Percentiles rank a stretch among this genome's conserved stretches.
Evolutionary conservation across 306 rosid genomes (phyloP).

Genomic region (Pachyrhizus erosus): DNA sequence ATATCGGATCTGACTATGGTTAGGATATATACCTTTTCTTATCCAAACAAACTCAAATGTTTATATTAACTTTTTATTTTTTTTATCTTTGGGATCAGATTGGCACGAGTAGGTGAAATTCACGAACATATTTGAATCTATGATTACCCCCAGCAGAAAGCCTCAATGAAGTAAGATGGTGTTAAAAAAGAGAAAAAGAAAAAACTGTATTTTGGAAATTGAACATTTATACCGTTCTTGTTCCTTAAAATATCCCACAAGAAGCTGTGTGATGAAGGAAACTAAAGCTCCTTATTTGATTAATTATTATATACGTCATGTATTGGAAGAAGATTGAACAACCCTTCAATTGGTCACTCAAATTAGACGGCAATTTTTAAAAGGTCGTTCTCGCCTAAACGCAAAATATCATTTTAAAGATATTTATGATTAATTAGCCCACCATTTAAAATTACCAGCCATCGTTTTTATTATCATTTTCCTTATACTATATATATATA

Average conservation of each 20-base stretch:
- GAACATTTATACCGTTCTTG: background rate
- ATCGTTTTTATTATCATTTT: background rate
- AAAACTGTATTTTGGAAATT: background rate
- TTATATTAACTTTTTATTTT: background rate
- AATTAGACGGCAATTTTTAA: constrained; percentile 15
- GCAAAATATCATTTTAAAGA: background rate
- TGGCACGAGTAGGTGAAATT: background rate
- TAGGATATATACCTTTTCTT: too few species aligned
- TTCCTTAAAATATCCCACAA: background rate
- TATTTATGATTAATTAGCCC: constrained; percentile 1
- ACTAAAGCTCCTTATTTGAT: background rate
- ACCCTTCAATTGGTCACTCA: constrained; percentile 7
- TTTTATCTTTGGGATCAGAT: background rate
- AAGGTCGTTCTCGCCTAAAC: background rate
- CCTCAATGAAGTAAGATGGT: background rate
- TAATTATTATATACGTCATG: constrained; percentile 16
- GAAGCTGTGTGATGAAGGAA: background rate
- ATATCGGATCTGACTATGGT: too few species aligned
- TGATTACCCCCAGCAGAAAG: background rate
- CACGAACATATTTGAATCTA: background rate
- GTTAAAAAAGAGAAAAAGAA: background rate
- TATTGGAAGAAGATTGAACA: background rate
- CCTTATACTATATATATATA: background rate
- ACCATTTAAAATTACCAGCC: background rate
- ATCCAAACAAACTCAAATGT: background rate